Conservation (phyloP, 306 rosid genomes). For the Lathyrus sativus region DNA sequence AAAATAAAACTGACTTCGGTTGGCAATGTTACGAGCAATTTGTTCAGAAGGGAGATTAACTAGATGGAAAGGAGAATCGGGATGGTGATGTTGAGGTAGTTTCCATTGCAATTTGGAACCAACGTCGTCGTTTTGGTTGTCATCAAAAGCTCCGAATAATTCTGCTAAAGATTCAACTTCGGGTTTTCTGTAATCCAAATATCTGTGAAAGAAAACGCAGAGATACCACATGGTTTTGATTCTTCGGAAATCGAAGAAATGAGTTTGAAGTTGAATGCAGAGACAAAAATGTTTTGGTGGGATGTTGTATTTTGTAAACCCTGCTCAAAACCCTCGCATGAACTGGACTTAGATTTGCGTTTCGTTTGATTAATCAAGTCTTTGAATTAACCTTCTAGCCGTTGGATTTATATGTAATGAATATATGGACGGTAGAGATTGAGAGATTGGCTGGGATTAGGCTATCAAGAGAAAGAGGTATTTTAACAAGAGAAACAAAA, state of each 20-base stretch:
- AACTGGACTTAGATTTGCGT: background rate
- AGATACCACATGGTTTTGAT: slow-evolving; percentile 73
- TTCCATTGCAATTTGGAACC: slow-evolving; percentile 61
- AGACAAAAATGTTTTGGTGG: background rate
- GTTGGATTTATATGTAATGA: background rate
- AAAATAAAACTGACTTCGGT: slow-evolving; percentile 62
- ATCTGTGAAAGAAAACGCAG: slow-evolving; percentile 86
- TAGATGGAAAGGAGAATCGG: slow-evolving; percentile 90
- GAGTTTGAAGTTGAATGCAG: background rate
- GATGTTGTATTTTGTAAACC: slow-evolving; percentile 33
- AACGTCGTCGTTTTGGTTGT: slow-evolving; percentile 44
- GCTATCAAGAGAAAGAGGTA: background rate
- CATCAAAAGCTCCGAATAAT: slow-evolving; percentile 52
- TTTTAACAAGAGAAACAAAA: too few species aligned
- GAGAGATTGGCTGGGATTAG: background rate
- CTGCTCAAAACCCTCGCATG: slow-evolving; percentile 45
- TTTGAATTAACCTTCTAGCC: background rate
- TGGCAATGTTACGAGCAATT: slow-evolving; percentile 66
- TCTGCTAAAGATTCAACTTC: slow-evolving; percentile 91
- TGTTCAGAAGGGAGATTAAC: slow-evolving; percentile 81
- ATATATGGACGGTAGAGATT: background rate
- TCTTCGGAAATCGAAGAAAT: background rate
- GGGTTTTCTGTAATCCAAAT: slow-evolving; percentile 82
- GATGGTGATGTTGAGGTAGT: slow-evolving; percentile 74
- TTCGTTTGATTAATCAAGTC: background rate